A percentile compares a stretch with the other conserved stretches of the same genome.
Evolutionary conservation across 2,329 filamentous ascomycete genomes (phyloP).

Genomic region (Colletotrichum sp.): DNA sequence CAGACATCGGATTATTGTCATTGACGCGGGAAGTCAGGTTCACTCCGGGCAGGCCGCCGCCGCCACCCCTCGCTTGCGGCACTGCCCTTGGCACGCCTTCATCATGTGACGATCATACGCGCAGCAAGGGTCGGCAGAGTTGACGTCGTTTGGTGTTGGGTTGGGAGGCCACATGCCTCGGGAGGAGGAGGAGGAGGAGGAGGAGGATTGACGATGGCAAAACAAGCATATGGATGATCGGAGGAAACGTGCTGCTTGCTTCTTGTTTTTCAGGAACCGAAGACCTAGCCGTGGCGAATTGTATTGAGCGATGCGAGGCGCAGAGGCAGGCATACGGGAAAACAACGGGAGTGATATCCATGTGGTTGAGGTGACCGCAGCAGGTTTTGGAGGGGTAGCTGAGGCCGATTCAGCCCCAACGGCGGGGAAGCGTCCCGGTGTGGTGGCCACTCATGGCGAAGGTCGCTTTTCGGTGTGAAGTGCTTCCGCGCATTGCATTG

Average conservation of each 20-base stretch:
- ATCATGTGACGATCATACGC: conserved; percentile 12
- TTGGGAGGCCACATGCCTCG: neutral
- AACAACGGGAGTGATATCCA: neutral
- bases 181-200: neutral
- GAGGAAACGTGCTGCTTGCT: neutral
- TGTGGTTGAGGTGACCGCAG: neutral
- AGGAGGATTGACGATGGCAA: neutral
- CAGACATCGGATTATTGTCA: conserved; percentile 14
- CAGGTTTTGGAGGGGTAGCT: conserved; percentile 1
- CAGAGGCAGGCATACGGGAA: neutral
- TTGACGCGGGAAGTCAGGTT: conserved; percentile 6
- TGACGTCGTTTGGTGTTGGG: neutral
- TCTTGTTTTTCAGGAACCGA: neutral
- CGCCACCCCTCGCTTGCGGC: neutral
- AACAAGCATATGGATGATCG: neutral
- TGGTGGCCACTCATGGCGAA: neutral
- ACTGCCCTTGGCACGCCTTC: neutral
- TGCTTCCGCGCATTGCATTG: neutral
- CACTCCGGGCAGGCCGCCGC: neutral
- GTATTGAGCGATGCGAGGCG: neutral
- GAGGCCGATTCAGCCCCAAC: conserved; percentile 19
- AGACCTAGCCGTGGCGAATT: neutral
- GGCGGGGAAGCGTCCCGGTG: neutral
- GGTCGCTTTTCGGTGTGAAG: neutral
- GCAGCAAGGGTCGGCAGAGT: neutral